Percentiles rank a stretch among this genome's conserved stretches.
phyloP scores from a whole-genome alignment of 2,329 filamentous ascomycete species.

The Colletotrichum noveboracense region DNA sequence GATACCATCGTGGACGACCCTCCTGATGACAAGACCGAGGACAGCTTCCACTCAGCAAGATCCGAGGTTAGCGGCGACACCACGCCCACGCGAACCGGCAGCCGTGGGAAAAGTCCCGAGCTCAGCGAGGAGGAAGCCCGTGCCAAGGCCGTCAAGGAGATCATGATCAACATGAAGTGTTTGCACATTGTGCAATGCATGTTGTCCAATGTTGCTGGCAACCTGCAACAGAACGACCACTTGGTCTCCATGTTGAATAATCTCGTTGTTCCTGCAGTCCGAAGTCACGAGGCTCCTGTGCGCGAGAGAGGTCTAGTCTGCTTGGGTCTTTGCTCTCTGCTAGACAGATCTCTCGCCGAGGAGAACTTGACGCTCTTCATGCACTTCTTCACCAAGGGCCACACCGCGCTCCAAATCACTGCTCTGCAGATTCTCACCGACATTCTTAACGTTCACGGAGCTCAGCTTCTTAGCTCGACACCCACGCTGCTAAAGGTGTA shows the following conservation, averaged over 20 bases:
- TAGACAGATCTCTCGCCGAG: constrained; percentile 89
- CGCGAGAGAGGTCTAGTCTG: constrained; percentile 90
- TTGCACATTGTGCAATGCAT: constrained; percentile 97
- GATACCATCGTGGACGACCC: constrained; percentile 84
- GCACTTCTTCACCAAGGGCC: constrained; percentile 94
- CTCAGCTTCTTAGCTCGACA: constrained; percentile 72
- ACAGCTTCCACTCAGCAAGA: constrained; percentile 90
- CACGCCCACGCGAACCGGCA: constrained; percentile 55
- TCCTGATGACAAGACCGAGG: constrained; percentile 59
- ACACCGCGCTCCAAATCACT: constrained; percentile 87
- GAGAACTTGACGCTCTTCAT: constrained; percentile 94
- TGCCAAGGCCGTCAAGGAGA: constrained; percentile 83
- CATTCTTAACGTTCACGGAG: constrained; percentile 87
- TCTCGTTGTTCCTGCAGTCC: constrained; percentile 91
- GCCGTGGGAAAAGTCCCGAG: constrained; percentile 44
- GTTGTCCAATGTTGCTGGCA: constrained; percentile 89
- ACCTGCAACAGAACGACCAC: constrained; percentile 86
- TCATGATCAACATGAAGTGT: constrained; percentile 98
- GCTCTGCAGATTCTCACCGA: constrained; percentile 92
- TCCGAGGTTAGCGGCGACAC: constrained; percentile 79
- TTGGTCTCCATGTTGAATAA: constrained; percentile 99
- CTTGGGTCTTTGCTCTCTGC: constrained; percentile 86
- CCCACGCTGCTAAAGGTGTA: constrained; percentile 84
- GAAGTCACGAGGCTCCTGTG: constrained; percentile 90
- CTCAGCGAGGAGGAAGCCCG: constrained; percentile 69